Evolutionary conservation across 345 rosid genomes (phyloP), one percentile per base, ranked within the genome.

Genomic region (Bretschneidera sinensis): DNA sequence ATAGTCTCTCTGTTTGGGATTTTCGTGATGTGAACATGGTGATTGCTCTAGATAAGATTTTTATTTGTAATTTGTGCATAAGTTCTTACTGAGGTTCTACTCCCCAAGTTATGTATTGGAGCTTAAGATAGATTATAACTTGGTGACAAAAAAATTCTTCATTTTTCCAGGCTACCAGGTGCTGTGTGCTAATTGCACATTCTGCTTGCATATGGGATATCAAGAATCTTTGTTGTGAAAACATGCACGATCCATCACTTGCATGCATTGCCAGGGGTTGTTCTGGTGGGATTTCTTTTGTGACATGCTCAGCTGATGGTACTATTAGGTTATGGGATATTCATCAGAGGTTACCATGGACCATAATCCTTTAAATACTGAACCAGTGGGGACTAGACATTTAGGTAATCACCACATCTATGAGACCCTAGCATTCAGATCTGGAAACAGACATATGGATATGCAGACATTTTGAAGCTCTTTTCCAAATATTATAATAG

Each of bases 251-350:
- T 76, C 81, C 92, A 60, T 73, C 84, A 60, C 65, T 76, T 70
- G 86, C 81, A 51, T 90, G 97, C 72, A 78, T 71, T 54, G 86
- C 88, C 57, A 87, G 86, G 67, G 97, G 97, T 47, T 90, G 95
- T 78, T 65, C 80, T 53, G 90, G 88, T 67, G 92, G 90, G 62
- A 76, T 85, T 69, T 87, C 95, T 31, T 90, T 90, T 71, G 83
- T 92, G 31, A 90, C 92, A 60, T 90, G 95, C 76, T 87, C 95
- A 43, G 81, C 87, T 63, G 97, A 89, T 74, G 95, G 95, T 39
- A 81, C 87, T 57, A 81, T 87, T 51, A 79, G 95, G 74, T 69
- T 90, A 68, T 87, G 97, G 95, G 97, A 87, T 75, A 70, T 66
- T 57, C 62, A 18, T 73, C 54, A 57, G 64, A 76, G 52, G 78